These are phyloP conservation scores for Sphaerulina vaccinii DNA, from an alignment of 2,329 filamentous ascomycete species.

Conservation along the genomic window DNA sequence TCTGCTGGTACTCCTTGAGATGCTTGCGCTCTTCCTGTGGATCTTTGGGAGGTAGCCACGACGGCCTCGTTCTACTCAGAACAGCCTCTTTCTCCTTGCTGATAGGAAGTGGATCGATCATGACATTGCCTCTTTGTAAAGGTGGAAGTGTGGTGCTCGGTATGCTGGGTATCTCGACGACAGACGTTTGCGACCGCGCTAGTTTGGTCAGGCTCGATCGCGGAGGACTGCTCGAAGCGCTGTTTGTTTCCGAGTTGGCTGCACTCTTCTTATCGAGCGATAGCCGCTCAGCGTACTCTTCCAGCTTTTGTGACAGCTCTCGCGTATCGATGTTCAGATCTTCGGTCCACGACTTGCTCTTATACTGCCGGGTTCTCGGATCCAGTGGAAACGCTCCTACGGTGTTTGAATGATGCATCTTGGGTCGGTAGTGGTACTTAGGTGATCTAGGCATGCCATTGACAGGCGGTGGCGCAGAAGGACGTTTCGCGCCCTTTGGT, in stretches of 20 bases:
- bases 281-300: slow-evolving; percentile 64
- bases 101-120: slow-evolving; percentile 80
- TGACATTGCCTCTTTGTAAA: slow-evolving; percentile 70
- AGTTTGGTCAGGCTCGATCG: slow-evolving; percentile 26
- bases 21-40: slow-evolving; percentile 89
- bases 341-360: slow-evolving; percentile 71
- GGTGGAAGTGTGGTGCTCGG: slow-evolving; percentile 41
- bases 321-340: slow-evolving; percentile 71
- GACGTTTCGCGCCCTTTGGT: slow-evolving; percentile 37
- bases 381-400: slow-evolving; percentile 29
- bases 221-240: slow-evolving; percentile 40
- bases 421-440: slow-evolving; percentile 28
- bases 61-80: slow-evolving; percentile 71
- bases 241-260: slow-evolving; percentile 26
- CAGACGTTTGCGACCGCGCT: slow-evolving; percentile 28
- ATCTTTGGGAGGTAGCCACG: slow-evolving; percentile 82
- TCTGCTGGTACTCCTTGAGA: slow-evolving; percentile 78
- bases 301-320: slow-evolving; percentile 74
- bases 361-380: slow-evolving; percentile 30
- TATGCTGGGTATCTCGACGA: slow-evolving; percentile 50
- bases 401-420: slow-evolving; percentile 36
- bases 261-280: slow-evolving; percentile 48
- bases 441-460: slow-evolving; percentile 34
- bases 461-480: slow-evolving; percentile 30
- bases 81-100: slow-evolving; percentile 86